These are phyloP conservation scores for Termitomyces eurrhizus DNA, from an alignment of 768 basidiomycete genomes.

Conservation along the genomic window DNA sequence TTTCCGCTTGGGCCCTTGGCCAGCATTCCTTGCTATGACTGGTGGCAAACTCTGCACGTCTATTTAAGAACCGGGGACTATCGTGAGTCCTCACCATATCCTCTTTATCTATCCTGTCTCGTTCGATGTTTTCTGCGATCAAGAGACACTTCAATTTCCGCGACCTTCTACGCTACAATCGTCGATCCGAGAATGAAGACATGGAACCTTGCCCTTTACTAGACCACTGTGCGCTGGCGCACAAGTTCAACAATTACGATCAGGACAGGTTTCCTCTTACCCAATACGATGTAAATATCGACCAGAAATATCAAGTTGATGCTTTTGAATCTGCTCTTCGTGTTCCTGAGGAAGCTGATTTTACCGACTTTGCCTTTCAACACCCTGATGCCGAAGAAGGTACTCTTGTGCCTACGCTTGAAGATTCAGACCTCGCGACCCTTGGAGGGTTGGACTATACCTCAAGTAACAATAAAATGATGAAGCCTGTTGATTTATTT, in stretches of 20 bases:
- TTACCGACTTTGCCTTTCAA: conserved; percentile 5
- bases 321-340: conserved; percentile 5
- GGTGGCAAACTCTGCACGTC: conserved; percentile 5
- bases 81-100: conserved; percentile 3
- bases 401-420: neutral
- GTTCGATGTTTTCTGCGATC: neutral
- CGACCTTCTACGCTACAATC: conserved; percentile 3
- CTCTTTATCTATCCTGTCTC: neutral
- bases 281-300: conserved; percentile 2
- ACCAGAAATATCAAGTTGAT: conserved; percentile 1
- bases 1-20: conserved; percentile 12
- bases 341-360: neutral
- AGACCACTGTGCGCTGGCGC: conserved; percentile 1
- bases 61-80: conserved; percentile 7
- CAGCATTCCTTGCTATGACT: neutral
- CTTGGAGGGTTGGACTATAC: neutral
- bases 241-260: conserved; percentile 2
- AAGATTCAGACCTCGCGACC: neutral
- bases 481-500: conserved; percentile 5
- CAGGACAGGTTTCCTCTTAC: conserved; percentile 1
- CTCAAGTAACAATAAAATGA: neutral
- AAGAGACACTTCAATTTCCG: conserved; percentile 4
- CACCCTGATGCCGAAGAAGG: neutral
- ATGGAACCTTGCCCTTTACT: neutral
- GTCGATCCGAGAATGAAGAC: neutral